Evolutionary conservation across 1,284 basidiomycete species (phyloP).

Genomic region (Rhodotorula sp.): DNA sequence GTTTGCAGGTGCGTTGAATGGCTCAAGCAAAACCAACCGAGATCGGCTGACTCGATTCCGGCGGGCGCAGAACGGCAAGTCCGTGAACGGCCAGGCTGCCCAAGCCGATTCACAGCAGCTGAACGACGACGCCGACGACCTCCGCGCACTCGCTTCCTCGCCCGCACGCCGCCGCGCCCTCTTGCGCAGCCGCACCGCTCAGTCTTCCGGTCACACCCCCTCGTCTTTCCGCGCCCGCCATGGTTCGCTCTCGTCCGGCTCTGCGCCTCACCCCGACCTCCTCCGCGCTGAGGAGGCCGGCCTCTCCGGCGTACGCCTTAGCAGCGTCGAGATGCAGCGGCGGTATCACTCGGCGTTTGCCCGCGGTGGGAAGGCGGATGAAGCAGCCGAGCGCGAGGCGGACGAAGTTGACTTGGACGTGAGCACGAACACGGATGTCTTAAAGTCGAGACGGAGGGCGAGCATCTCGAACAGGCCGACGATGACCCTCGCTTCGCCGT

Average conservation of each 20-base stretch:
- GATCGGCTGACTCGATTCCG: not conserved
- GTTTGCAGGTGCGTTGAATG: conserved; percentile 31
- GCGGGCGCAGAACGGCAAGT: conserved; percentile 16
- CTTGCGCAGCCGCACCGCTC: conserved; percentile 2
- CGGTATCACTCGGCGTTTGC: conserved; percentile 33
- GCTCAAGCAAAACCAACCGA: too few species aligned
- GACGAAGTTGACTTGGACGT: conserved; percentile 32
- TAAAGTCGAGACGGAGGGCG: conserved; percentile 24
- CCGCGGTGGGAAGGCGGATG: not conserved
- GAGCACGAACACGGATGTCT: conserved; percentile 6
- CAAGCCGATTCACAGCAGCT: conserved; percentile 23
- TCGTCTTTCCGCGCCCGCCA: not conserved
- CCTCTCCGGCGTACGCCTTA: conserved; percentile 18
- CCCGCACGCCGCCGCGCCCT: conserved; percentile 13
- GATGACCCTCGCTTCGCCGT: conserved; percentile 7
- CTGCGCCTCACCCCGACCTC: conserved; percentile 11
- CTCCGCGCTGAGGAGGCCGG: conserved; percentile 34
- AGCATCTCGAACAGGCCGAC: conserved; percentile 21
- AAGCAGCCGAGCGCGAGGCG: conserved; percentile 21
- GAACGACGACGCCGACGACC: conserved; percentile 31
- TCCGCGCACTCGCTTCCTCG: conserved; percentile 10
- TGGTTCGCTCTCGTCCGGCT: not conserved
- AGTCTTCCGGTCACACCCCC: not conserved
- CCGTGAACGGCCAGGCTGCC: conserved; percentile 16
- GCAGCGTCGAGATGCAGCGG: conserved; percentile 32